These are phyloP conservation scores for Phytopythium ostracodes DNA, from an alignment of 352 stramenopile genomes.

Conservation along the genomic window DNA sequence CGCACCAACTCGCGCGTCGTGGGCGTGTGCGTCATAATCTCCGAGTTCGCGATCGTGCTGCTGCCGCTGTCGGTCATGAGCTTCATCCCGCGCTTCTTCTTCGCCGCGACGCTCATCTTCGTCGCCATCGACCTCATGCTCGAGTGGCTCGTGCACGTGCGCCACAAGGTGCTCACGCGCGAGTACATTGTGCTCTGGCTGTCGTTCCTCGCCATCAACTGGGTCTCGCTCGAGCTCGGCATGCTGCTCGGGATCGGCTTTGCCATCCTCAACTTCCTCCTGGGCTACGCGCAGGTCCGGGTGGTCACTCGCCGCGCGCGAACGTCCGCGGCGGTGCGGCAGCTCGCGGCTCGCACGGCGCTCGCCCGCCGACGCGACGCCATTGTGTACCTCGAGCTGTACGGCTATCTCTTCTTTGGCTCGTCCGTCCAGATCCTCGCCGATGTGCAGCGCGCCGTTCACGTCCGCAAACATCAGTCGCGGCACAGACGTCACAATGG, in stretches of 20 bases:
- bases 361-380: constrained; percentile 62
- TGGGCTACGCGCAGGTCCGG: constrained; percentile 73
- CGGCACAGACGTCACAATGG: constrained; percentile 16
- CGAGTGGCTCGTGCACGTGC: constrained; percentile 94
- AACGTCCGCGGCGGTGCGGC: constrained; percentile 59
- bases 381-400: constrained; percentile 78
- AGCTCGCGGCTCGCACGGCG: constrained; percentile 54
- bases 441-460: constrained; percentile 74
- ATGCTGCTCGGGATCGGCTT: constrained; percentile 92
- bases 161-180: constrained; percentile 72
- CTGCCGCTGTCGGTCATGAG: constrained; percentile 93
- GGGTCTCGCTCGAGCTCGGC: constrained; percentile 93
- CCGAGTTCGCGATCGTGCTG: constrained; percentile 86
- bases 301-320: constrained; percentile 61
- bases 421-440: constrained; percentile 80
- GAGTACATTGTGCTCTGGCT: constrained; percentile 93
- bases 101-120: constrained; percentile 95
- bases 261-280: constrained; percentile 82
- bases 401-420: constrained; percentile 85
- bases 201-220: constrained; percentile 94
- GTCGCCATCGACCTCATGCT: constrained; percentile 97
- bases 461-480: constrained; percentile 42
- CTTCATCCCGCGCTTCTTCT: constrained; percentile 97
- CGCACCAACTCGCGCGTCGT: constrained; percentile 89
- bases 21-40: constrained; percentile 87